A percentile compares a stretch with the other conserved stretches of the same genome.
phyloP scores from a whole-genome alignment of 768 basidiomycete genomes.

The Sporobolomyces phaffii region DNA sequence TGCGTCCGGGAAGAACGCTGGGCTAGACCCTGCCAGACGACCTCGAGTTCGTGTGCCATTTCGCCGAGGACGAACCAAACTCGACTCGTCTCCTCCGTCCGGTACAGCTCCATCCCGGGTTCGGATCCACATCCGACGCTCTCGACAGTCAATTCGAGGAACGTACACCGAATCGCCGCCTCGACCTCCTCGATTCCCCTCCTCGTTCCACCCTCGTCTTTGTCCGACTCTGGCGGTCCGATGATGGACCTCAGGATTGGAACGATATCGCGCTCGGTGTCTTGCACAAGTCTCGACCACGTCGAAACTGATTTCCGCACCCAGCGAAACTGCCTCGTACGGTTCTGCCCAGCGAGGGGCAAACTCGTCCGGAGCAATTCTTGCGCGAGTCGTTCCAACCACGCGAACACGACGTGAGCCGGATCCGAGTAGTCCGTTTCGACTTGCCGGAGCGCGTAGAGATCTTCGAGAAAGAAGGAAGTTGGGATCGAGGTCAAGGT shows the following conservation, averaged over 20 bases:
- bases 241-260: not conserved
- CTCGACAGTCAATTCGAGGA: conserved; percentile 13
- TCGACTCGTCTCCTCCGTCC: not conserved
- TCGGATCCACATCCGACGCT: conserved; percentile 25
- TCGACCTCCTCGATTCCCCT: not conserved
- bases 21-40: no score
- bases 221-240: not conserved
- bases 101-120: not conserved
- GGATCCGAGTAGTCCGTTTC: conserved; percentile 4
- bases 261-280: not conserved
- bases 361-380: not conserved
- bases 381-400: conserved; percentile 8
- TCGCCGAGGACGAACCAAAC: conserved; percentile 19
- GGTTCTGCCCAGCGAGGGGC: conserved; percentile 15
- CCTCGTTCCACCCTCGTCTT: not conserved
- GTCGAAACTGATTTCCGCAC: conserved; percentile 12
- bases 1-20: no score
- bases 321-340: conserved; percentile 15
- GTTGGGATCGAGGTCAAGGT: conserved; percentile 1
- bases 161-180: not conserved
- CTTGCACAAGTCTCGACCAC: not conserved
- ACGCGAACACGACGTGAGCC: conserved; percentile 1
- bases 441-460: not conserved
- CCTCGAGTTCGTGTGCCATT: not conserved
- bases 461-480: not conserved